Base-by-base conservation (phyloP, 108 stramenopile species). In the Skeletonema grethae region DNA sequence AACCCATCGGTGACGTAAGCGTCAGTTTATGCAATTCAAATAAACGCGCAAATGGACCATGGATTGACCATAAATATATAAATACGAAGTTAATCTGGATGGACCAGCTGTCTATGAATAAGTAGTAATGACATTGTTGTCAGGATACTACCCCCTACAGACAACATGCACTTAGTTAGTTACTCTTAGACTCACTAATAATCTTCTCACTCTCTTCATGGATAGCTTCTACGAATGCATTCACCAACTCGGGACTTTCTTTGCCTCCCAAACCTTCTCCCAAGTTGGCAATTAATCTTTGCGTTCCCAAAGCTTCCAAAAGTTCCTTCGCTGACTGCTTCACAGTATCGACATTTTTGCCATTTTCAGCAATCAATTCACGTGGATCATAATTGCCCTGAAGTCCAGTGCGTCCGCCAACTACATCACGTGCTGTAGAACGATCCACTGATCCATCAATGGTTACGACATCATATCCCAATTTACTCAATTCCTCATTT, bases 261-360 rank as follows among this genome's bases (percentile, higher is more conserved):
- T 95, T 93, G 48, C 97, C 97, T 63, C 92, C 93, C 30, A 98
- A 76, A 20, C 97, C 97, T 75, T 98, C 97, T 35, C 97, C 97
- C 25, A 98, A 69, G 69, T 98, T 98, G 2, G 97, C 97, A 84
- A 98, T 97, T 71, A 97, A 76, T 61, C 87, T 70, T 67, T 95
- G 89, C 8, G 96, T 90, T 31, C 95, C 96, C 29, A 98, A 74
- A 15, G 72, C 90, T 43, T 81, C 63, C 57, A 98, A 66, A 87
- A 96, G 79, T 53, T 90, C 82, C 69, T 65, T 84, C 1, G 90
- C 92, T 12, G 93, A 85, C 22, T 61, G 48, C 72, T 86, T 78
- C 8, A 95, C 91, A 9, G 90, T 91, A 25, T 92, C 92, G 20
- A 68, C 36, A 39, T 82, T 91, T 45, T 93, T 91, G 35, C 76